phyloP scores from a whole-genome alignment of 805 yeast genomes.

The Yamadazyma phyllophila region DNA sequence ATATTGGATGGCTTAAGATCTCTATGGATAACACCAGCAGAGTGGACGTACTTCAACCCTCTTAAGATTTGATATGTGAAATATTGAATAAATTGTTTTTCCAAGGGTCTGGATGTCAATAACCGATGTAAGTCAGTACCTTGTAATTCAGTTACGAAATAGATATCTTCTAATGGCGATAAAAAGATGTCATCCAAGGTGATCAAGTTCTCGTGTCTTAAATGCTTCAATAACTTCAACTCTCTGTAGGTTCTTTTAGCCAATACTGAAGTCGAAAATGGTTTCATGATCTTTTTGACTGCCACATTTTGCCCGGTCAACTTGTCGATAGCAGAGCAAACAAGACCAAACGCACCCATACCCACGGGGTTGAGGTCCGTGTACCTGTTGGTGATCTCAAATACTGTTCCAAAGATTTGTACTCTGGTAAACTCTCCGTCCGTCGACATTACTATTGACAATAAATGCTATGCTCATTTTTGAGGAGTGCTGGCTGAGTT shows the following conservation, averaged over 20 bases:
- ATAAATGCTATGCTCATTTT: neutral
- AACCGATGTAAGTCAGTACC: slow-evolving; percentile 95
- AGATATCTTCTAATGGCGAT: slow-evolving; percentile 91
- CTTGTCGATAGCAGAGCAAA: slow-evolving; percentile 92
- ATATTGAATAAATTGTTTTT: slow-evolving; percentile 94
- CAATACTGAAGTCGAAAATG: slow-evolving; percentile 89
- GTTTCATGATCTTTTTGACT: slow-evolving; percentile 96
- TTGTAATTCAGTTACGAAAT: slow-evolving; percentile 93
- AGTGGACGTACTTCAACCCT: slow-evolving; percentile 85
- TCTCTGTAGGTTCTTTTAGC: slow-evolving; percentile 98
- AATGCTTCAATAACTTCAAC: slow-evolving; percentile 85
- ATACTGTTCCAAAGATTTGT: slow-evolving; percentile 92
- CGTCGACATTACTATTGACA: slow-evolving; percentile 29
- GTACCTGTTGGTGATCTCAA: slow-evolving; percentile 88
- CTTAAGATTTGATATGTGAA: slow-evolving; percentile 91
- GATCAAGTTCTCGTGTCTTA: slow-evolving; percentile 92
- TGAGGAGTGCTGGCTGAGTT: neutral
- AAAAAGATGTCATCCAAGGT: slow-evolving; percentile 90
- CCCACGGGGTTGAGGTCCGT: slow-evolving; percentile 95
- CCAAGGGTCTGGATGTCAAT: slow-evolving; percentile 88
- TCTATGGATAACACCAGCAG: slow-evolving; percentile 89
- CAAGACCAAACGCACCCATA: slow-evolving; percentile 99
- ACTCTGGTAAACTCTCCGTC: slow-evolving; percentile 62
- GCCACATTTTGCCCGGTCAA: slow-evolving; percentile 92
- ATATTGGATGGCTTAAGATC: slow-evolving; percentile 86